Base-by-base conservation (phyloP, 2,329 filamentous ascomycete genomes). In the Decorospora gaudefroyi region DNA sequence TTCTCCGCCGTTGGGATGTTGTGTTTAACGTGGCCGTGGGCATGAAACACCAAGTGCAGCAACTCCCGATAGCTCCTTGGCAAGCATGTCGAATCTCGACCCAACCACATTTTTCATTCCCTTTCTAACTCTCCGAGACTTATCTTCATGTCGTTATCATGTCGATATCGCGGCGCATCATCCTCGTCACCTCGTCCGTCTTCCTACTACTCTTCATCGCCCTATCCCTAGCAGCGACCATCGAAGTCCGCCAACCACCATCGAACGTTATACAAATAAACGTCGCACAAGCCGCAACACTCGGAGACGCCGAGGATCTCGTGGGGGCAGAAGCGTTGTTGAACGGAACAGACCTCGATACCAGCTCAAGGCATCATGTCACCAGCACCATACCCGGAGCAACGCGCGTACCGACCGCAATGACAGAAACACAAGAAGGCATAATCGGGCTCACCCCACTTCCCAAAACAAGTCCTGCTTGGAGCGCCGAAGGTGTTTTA, bases 301-400 rank as follows among this genome's bases (percentile, higher is more conserved):
- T 57, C 4, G 51, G 44, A 13, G 45, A 57, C 16, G 47, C 44
- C 3, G 53, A 59, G 10, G 43, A 45, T 4, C 27, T 56, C 11
- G 29, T 62, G n/a, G 34, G 52, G 18, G 54, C 40, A 17, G 62
- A 66, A 26, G 64, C 53, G 11, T 48, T 49, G 2, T 42, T 68
- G 13, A 66, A 69, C 31, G 60, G 59, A 4, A 62, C 64, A 0
- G 57, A 45, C 2, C 61, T 66, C 42, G 59, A 68, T 33, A 61
- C 63, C 5, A 59, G 51, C 22, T 59, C 64, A 40, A 53, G 67
- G 17, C 48, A 55, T 13, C 58, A 54, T 17, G 61, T 57, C 6
- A 61, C 54, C 5, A 37, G 47, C 42, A 27, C 55, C 42, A 13
- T 51, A 43, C 33, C 44, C 16, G 26, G 49, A 16, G 37, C 38